phyloP scores from a whole-genome alignment of 495 filamentous ascomycete species.

The Tuber umbilicatum region DNA sequence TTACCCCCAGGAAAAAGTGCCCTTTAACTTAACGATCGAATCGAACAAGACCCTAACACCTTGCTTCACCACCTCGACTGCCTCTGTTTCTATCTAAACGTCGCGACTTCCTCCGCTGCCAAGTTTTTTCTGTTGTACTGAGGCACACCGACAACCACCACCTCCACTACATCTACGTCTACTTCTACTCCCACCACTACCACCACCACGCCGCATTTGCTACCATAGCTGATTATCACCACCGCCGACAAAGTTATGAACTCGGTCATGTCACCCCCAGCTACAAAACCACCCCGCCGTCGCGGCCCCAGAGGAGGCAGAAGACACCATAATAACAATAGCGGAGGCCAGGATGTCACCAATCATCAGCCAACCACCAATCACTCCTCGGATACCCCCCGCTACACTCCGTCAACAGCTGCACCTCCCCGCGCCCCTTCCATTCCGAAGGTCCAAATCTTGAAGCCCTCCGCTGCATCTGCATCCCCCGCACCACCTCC shows the following conservation, averaged over 20 bases:
- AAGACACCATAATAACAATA: not conserved
- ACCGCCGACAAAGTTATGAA: not conserved
- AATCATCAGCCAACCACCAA: not conserved
- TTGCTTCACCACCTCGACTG: not conserved
- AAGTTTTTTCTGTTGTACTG: not conserved
- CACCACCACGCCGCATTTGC: not conserved
- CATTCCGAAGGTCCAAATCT: not conserved
- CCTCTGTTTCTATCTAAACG: not conserved
- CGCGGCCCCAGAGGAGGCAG: not conserved
- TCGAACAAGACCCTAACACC: not conserved
- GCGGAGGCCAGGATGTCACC: not conserved
- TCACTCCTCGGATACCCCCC: not conserved
- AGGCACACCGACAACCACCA: not conserved
- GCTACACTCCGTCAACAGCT: not conserved
- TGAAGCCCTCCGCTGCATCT: not conserved
- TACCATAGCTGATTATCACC: not conserved
- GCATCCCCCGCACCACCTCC: not conserved
- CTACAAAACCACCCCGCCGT: not conserved
- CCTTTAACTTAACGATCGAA: not conserved
- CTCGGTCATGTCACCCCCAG: constrained; percentile 3
- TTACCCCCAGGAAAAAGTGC: not conserved
- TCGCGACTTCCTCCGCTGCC: not conserved
- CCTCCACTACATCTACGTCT: not conserved
- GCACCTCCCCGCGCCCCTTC: not conserved
- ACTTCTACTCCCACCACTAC: not conserved